Evolutionary conservation across 2,329 filamentous ascomycete species (phyloP).

Genomic region (Clonostachys byssicola): DNA sequence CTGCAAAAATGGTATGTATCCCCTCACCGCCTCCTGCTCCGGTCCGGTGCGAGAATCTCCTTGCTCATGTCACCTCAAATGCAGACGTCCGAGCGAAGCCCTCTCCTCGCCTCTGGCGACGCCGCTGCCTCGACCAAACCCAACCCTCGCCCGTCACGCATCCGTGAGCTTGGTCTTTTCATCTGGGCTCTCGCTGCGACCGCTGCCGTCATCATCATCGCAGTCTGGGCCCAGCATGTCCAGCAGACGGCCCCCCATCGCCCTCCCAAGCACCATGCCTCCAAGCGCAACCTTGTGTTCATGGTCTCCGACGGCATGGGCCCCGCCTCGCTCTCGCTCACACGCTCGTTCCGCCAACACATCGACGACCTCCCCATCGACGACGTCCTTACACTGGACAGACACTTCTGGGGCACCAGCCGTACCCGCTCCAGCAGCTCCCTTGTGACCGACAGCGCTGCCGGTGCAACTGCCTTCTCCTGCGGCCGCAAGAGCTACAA

Average conservation of each 20-base stretch:
- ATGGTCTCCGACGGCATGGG: slow-evolving; percentile 99
- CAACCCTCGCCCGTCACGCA: slow-evolving; percentile 30
- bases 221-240: slow-evolving; percentile 73
- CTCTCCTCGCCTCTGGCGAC: slow-evolving; percentile 31
- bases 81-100: slow-evolving; percentile 34
- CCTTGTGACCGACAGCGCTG: slow-evolving; percentile 90
- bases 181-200: slow-evolving; percentile 81
- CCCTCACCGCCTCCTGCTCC: too few species aligned
- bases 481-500: slow-evolving; percentile 96
- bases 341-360: slow-evolving; percentile 80
- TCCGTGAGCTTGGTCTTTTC: slow-evolving; percentile 72
- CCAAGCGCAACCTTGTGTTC: slow-evolving; percentile 92
- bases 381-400: slow-evolving; percentile 76
- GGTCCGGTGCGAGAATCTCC: not conserved
- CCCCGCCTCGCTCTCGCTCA: slow-evolving; percentile 82
- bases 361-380: slow-evolving; percentile 67
- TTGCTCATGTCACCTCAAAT: slow-evolving; percentile 25
- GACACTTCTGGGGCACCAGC: slow-evolving; percentile 86
- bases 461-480: slow-evolving; percentile 95
- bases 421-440: slow-evolving; percentile 81
- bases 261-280: slow-evolving; percentile 27
- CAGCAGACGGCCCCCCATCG: slow-evolving; percentile 36
- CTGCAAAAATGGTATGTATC: too few species aligned
- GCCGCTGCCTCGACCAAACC: slow-evolving; percentile 12
- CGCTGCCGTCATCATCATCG: slow-evolving; percentile 71